phyloP scores from a whole-genome alignment of 495 filamentous ascomycete genomes.

The Xylona heveae region DNA sequence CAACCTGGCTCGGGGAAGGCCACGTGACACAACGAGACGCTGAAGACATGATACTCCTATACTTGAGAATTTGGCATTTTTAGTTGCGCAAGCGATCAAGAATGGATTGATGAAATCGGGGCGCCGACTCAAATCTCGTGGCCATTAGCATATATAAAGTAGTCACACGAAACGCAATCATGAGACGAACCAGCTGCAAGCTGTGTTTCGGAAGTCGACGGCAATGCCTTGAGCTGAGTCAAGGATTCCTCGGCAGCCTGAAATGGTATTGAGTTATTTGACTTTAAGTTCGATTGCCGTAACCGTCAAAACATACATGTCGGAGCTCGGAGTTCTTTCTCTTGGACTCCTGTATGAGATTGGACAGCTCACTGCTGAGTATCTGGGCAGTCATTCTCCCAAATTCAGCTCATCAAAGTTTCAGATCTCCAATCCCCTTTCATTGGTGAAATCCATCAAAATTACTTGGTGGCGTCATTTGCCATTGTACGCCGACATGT shows the following conservation, averaged over 20 bases:
- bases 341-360: slow-evolving; percentile 87
- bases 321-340: slow-evolving; percentile 76
- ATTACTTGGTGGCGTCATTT: too few relatives aligned
- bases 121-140: slow-evolving; percentile 60
- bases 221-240: slow-evolving; percentile 66
- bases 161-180: slow-evolving; percentile 15
- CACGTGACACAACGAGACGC: slow-evolving; percentile 60
- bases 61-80: slow-evolving; percentile 70
- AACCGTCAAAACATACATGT: slow-evolving; percentile 31
- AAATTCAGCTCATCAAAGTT: too few relatives aligned
- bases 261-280: slow-evolving; percentile 1
- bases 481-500: too few relatives aligned
- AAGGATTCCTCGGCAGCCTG: slow-evolving; percentile 89
- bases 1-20: slow-evolving; percentile 48
- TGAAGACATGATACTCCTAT: slow-evolving; percentile 78
- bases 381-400: slow-evolving; percentile 88
- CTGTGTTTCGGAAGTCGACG: slow-evolving; percentile 58
- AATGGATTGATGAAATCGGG: slow-evolving; percentile 80
- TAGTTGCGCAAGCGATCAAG: slow-evolving; percentile 71
- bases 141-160: not conserved
- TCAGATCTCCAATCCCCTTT: too few relatives aligned
- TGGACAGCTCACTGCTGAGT: slow-evolving; percentile 70
- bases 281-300: too few relatives aligned
- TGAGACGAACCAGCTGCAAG: slow-evolving; percentile 50
- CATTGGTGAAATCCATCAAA: too few relatives aligned